Evolutionary conservation across 768 basidiomycete genomes (phyloP), one percentile per base, ranked within the genome.

Genomic region (Lentinus tigrinus): DNA sequence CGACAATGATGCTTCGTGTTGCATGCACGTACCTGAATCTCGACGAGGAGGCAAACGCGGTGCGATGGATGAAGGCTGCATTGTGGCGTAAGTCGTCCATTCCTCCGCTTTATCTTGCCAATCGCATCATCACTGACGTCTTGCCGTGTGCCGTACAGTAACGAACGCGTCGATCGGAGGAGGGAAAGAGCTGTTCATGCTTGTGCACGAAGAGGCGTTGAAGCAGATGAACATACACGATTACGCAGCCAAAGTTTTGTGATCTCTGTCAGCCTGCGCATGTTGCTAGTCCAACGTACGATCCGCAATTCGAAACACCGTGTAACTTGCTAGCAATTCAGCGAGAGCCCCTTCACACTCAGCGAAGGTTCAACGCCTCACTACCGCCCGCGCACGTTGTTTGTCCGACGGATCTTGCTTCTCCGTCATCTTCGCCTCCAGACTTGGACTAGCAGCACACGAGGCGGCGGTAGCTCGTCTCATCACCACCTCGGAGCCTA

Each of bases 171-270:
- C 56, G 2, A 52, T 57, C 10, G 61, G 61, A 3, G 56, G 56
- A 3, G 61, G 56, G n/a, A 58, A 54, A 43, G 56, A 39, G 26
- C 36, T 62, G 23, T 62, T 62, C 56, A 49, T 62, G 56, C 6
- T 51, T n/a, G 19, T 57, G 2, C 56, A 54, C 37, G 56, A 49
- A 26, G 48, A 54, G 46, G 42, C 47, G 37, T 26, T 62, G 43
- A 36, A 40, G 26, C 52, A 46, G 17, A 52, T 60, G 59, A 44
- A 46, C 36, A 28, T 60, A 8, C 44, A 43, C 31, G 44, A 48
- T 3, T 55, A 56, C 38, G 59, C 51, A 3, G 54, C 54, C 19
- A 48, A 39, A 13, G 59, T 51, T 16, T 21, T 58, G n/a, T 52
- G 56, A 51, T 19, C 10, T 47, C 7, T 36, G 46, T 19, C 46